Evolutionary conservation across 2,329 filamentous ascomycete genomes (phyloP).

Genomic region (Keithomyces neogunnii): DNA sequence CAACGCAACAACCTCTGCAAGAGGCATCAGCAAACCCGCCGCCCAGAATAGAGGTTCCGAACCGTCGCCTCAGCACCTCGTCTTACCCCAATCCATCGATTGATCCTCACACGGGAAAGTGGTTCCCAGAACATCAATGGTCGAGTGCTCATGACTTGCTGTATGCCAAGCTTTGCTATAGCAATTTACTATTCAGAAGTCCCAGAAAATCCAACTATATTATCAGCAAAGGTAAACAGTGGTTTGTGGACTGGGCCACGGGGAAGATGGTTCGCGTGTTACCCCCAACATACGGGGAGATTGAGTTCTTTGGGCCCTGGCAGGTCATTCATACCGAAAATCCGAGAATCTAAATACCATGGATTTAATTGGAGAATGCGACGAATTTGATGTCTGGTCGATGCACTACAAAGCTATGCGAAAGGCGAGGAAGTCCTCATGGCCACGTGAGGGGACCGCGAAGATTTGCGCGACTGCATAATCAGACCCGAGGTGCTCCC

Average conservation of each 20-base stretch:
- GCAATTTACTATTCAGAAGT: conserved; percentile 46
- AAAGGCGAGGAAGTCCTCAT: not conserved
- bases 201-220: conserved; percentile 51
- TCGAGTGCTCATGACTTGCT: conserved; percentile 47
- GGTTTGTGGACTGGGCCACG: conserved; percentile 51
- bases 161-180: conserved; percentile 52
- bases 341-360: conserved; percentile 29
- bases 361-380: too few species aligned
- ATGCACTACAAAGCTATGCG: not conserved
- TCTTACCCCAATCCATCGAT: conserved; percentile 37
- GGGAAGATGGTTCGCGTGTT: conserved; percentile 45
- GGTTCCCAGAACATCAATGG: conserved; percentile 48
- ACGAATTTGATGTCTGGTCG: not conserved
- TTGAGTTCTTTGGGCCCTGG: conserved; percentile 40
- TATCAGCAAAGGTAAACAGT: conserved; percentile 47
- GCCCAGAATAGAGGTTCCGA: conserved; percentile 19
- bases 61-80: conserved; percentile 34
- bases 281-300: conserved; percentile 46
- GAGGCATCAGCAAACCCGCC: conserved; percentile 13
- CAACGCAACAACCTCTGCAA: conserved; percentile 7
- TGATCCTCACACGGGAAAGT: conserved; percentile 44
- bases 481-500: not conserved
- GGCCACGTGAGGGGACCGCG: not conserved
- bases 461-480: not conserved
- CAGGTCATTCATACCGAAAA: conserved; percentile 43